A percentile compares a stretch with the other conserved stretches of the same genome.
Evolutionary conservation across 2,329 filamentous ascomycete genomes (phyloP).

Genomic region (Dothideomycetes sp.): DNA sequence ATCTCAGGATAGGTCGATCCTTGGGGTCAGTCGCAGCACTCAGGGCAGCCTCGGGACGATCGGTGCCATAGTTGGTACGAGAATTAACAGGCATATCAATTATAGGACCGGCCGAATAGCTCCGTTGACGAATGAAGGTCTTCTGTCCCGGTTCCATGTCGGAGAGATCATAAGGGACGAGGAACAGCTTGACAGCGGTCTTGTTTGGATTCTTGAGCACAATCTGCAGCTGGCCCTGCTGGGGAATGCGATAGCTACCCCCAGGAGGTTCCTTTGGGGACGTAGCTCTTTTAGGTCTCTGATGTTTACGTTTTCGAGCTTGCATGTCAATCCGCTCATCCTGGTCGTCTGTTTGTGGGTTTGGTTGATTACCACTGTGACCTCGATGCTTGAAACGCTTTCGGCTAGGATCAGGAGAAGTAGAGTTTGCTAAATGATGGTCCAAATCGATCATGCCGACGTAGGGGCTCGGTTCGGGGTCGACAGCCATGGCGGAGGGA

Average conservation of each 20-base stretch:
- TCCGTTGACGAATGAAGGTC: conserved; percentile 89
- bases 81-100: conserved; percentile 55
- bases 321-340: conserved; percentile 14
- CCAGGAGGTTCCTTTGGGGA: conserved; percentile 62
- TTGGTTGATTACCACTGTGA: neutral
- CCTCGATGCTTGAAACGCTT: neutral
- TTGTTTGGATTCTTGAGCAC: conserved; percentile 98
- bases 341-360: neutral
- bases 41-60: conserved; percentile 41
- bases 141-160: conserved; percentile 93
- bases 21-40: conserved; percentile 37
- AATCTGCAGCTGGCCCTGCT: conserved; percentile 89
- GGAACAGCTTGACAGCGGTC: conserved; percentile 89
- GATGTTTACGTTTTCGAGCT: conserved; percentile 14
- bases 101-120: conserved; percentile 78
- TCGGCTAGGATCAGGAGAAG: conserved; percentile 7
- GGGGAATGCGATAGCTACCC: conserved; percentile 86
- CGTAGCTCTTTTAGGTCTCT: conserved; percentile 49
- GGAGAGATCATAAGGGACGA: conserved; percentile 82
- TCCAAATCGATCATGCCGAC: conserved; percentile 89
- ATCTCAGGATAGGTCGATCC: conserved; percentile 68
- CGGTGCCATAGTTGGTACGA: conserved; percentile 38
- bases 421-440: conserved; percentile 49
- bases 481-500: conserved; percentile 58
- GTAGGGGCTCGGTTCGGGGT: conserved; percentile 80